These are phyloP conservation scores for Astragalus glycyphyllos DNA, from an alignment of 306 rosid genomes.

Conservation along the genomic window DNA sequence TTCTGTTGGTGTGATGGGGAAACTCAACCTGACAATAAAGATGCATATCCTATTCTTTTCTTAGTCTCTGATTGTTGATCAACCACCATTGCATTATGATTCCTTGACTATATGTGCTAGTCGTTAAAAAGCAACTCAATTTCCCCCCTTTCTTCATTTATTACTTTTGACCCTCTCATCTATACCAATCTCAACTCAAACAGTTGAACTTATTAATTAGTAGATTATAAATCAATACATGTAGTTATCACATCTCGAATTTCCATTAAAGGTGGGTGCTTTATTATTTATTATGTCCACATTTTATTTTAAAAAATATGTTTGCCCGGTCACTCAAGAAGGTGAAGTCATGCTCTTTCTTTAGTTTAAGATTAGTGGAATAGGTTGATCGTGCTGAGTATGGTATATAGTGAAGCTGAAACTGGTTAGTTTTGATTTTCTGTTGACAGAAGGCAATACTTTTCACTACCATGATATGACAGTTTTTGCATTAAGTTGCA, in stretches of 20 bases:
- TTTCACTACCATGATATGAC: background rate
- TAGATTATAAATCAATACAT: background rate
- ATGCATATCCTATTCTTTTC: conserved; percentile 12
- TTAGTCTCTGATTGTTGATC: background rate
- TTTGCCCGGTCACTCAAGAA: conserved; percentile 7
- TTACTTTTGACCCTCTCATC: conserved; percentile 14
- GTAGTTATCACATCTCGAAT: background rate
- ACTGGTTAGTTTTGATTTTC: conserved; percentile 11
- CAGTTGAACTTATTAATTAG: background rate
- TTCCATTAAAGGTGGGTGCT: conserved; percentile 13
- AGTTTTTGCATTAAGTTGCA: conserved; percentile 26
- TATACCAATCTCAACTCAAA: conserved; percentile 7
- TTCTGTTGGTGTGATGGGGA: conserved; percentile 15
- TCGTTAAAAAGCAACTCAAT: background rate
- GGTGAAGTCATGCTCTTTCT: background rate
- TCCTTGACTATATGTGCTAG: conserved; percentile 1
- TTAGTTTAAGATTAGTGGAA: conserved; percentile 34
- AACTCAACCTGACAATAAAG: conserved; percentile 1
- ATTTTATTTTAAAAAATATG: conserved; percentile 4
- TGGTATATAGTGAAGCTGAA: conserved; percentile 10
- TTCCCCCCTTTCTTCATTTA: background rate
- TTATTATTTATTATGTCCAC: conserved; percentile 21
- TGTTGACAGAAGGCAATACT: conserved; percentile 13
- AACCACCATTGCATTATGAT: background rate
- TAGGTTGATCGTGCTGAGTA: background rate